phyloP scores from a whole-genome alignment of 2,329 filamentous ascomycete species.

The Paecilomyces sp. region DNA sequence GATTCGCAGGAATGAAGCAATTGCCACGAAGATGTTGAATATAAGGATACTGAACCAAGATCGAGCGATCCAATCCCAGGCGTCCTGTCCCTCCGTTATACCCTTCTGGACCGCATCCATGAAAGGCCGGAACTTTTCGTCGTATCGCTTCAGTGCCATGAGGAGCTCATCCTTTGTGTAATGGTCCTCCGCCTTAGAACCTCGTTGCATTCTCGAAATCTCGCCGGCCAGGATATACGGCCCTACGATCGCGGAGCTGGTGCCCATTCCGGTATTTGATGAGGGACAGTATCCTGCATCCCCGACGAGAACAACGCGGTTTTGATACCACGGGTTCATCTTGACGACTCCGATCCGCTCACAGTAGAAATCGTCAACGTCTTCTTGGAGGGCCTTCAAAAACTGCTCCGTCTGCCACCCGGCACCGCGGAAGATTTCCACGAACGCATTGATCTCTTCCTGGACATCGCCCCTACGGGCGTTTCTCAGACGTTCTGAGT shows the following conservation, averaged over 20 bases:
- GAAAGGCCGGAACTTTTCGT: conserved; percentile 39
- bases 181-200: conserved; percentile 11
- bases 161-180: conserved; percentile 12
- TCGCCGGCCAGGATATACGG: conserved; percentile 27
- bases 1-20: conserved; percentile 26
- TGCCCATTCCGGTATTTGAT: conserved; percentile 47
- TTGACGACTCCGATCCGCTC: conserved; percentile 40
- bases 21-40: conserved; percentile 20
- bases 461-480: conserved; percentile 22
- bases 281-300: conserved; percentile 49
- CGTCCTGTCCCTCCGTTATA: conserved; percentile 2
- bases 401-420: conserved; percentile 42
- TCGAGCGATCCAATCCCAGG: conserved; percentile 15
- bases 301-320: conserved; percentile 46
- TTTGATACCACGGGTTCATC: conserved; percentile 36
- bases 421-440: conserved; percentile 32
- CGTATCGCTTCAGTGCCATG: conserved; percentile 39
- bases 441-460: conserved; percentile 34
- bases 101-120: conserved; percentile 35
- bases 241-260: conserved; percentile 41
- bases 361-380: conserved; percentile 41
- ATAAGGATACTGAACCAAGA: conserved; percentile 24
- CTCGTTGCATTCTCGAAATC: conserved; percentile 25
- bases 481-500: conserved; percentile 18
- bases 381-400: conserved; percentile 32